A percentile compares a stretch with the other conserved stretches of the same genome.
Conservation (phyloP, 768 basidiomycete genomes). For the Auricularia sp. region DNA sequence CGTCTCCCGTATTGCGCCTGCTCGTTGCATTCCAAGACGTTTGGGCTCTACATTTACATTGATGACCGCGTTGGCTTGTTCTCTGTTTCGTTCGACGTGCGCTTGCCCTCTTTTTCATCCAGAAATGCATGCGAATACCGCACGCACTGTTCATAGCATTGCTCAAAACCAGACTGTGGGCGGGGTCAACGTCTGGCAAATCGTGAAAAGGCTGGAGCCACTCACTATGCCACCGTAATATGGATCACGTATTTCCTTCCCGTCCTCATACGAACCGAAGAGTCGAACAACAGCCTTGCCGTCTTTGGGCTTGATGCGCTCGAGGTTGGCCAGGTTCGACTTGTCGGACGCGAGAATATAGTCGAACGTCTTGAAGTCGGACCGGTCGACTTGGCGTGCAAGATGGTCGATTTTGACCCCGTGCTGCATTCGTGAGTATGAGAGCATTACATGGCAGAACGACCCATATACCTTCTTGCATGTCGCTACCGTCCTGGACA, state of each 20-base stretch:
- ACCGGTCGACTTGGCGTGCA: conserved; percentile 53
- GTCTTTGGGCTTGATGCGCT: conserved; percentile 34
- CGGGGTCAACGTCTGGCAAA: neutral
- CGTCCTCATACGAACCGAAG: conserved; percentile 74
- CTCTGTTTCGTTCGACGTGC: neutral
- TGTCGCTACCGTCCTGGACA: conserved; percentile 49
- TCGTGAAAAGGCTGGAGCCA: conserved; percentile 13
- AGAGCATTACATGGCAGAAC: neutral
- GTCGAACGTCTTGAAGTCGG: conserved; percentile 68
- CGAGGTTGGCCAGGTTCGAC: conserved; percentile 57
- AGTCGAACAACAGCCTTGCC: conserved; percentile 57
- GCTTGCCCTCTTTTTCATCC: conserved; percentile 32
- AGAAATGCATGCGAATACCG: conserved; percentile 69
- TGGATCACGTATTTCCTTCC: conserved; percentile 68
- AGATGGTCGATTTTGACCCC: conserved; percentile 57
- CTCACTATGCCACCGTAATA: conserved; percentile 64
- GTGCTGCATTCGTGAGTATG: conserved; percentile 36
- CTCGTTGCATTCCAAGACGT: too few species aligned
- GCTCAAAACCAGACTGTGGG: conserved; percentile 58
- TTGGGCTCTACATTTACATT: too few species aligned
- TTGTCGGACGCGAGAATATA: conserved; percentile 83
- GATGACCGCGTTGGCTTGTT: neutral
- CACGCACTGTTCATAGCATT: conserved; percentile 68
- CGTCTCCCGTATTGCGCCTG: neutral
- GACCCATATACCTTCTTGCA: conserved; percentile 51